Evolutionary conservation across 2,329 filamentous ascomycete species (phyloP).

Genomic region (Diaporthe sp.): DNA sequence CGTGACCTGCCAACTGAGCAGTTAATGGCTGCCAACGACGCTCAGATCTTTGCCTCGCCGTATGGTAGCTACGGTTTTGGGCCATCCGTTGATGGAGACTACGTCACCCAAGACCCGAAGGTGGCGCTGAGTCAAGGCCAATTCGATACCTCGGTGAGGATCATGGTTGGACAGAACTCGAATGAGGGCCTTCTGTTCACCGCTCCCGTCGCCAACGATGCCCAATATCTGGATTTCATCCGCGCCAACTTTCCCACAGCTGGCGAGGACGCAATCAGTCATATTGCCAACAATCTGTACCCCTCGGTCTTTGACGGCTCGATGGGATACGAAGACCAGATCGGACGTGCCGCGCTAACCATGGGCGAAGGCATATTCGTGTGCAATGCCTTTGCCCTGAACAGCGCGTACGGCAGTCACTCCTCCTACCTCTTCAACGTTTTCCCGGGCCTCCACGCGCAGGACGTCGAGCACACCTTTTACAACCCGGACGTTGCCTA

Average conservation of each 20-base stretch:
- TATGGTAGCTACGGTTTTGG: background rate
- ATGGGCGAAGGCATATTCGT: background rate
- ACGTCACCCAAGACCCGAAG: background rate
- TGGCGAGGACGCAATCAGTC: background rate
- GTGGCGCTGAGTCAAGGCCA: background rate
- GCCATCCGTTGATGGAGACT: background rate
- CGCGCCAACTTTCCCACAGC: background rate
- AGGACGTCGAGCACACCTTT: background rate
- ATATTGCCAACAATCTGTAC: background rate
- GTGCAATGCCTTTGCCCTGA: background rate
- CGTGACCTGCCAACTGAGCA: background rate
- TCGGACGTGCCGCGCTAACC: background rate
- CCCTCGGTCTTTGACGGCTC: background rate
- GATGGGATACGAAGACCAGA: background rate
- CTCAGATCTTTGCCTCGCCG: background rate
- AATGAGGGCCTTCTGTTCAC: constrained; percentile 25
- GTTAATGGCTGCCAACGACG: background rate
- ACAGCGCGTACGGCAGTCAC: background rate
- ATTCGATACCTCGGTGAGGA: background rate
- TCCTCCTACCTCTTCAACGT: background rate
- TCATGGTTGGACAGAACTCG: constrained; percentile 7
- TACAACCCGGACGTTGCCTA: background rate
- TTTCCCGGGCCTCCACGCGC: constrained; percentile 8
- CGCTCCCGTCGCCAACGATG: background rate
- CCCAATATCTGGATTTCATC: background rate